Base-by-base conservation (phyloP, 345 rosid species). In the Camelina hispida region DNA sequence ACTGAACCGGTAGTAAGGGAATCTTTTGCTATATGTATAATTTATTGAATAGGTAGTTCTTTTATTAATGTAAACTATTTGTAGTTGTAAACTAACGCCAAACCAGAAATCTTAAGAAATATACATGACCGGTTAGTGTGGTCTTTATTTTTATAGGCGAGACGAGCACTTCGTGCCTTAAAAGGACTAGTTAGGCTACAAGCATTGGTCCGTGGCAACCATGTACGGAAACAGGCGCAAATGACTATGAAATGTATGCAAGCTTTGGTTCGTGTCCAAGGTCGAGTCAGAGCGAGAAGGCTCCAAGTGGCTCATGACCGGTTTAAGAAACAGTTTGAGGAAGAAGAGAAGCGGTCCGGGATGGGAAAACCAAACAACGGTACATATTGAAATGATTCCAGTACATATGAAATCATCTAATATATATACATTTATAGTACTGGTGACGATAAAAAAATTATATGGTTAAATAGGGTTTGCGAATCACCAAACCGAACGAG, bases 181-280 rank as follows among this genome's bases (percentile, higher is more conserved):
- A 92, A 87, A 83, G 98, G 99, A 68, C 62, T 95, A 72, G 98
- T 95, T 78, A 87, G 97, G 83, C 85, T 95, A 32, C 99, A 95
- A 66, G 99, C 99, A 3, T 68, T 92, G 23, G 99, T 95, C 51
- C 90, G 99, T 71, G 99, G 99, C 14, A 84, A 95, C 72, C 91
- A 95, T 57, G 99, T 92, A 66, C 74, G 99, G 4, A 95, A 92
- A 83, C 98, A 93, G 80, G 98, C 99, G 7, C 93, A 90, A 68
- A 95, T 90, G 93, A 92, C 98, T 47, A 90, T 95, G 97, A 85
- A 91, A 68, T 90, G 98, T 79, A 95, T 93, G 99, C 99, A 95
- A 77, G 96, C 99, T 8, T 80, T 93, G 9, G 97, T 93, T 5
- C 91, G 99, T 3, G 97, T 95, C 56, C 99, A 93, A 72, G 96